A percentile compares a stretch with the other conserved stretches of the same genome.
These are phyloP conservation scores for Vitis hybrid DNA, from an alignment of 177 flowering plant species.

Conservation along the genomic window DNA sequence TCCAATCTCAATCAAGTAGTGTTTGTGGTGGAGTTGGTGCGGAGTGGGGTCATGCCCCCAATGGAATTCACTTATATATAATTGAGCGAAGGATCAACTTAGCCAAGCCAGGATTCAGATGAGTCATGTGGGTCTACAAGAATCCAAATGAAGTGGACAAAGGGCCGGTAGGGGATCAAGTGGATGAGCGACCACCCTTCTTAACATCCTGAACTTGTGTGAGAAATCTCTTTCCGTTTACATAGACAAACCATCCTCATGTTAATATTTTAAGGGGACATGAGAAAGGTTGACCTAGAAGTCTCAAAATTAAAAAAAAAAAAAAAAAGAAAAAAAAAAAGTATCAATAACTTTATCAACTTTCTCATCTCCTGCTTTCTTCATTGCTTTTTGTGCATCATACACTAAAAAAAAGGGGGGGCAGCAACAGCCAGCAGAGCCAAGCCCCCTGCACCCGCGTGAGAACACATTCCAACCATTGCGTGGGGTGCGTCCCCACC, in stretches of 20 bases:
- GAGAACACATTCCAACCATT: conserved; percentile 1
- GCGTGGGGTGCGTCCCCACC: not conserved
- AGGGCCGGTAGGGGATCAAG: conserved; percentile 12
- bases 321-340: not conserved
- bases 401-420: not conserved
- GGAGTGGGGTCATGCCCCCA: not conserved
- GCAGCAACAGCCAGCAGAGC: not conserved
- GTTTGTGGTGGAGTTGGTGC: not conserved
- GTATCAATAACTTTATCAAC: not conserved
- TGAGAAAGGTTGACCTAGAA: conserved; percentile 15
- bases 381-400: conserved; percentile 19
- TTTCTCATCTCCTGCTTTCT: conserved; percentile 11
- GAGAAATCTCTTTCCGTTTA: conserved; percentile 1
- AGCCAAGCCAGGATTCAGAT: not conserved
- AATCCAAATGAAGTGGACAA: conserved; percentile 12
- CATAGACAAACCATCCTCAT: not conserved
- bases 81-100: not conserved
- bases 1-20: not conserved
- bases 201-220: not conserved
- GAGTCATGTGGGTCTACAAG: conserved; percentile 16
- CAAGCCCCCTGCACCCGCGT: not conserved
- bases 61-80: no score
- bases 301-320: not conserved
- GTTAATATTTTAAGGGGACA: not conserved
- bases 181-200: not conserved